Percentiles rank a stretch among this genome's conserved stretches.
Evolutionary conservation across 1,284 basidiomycete genomes (phyloP).

Genomic region (Hymenochaete sp.): DNA sequence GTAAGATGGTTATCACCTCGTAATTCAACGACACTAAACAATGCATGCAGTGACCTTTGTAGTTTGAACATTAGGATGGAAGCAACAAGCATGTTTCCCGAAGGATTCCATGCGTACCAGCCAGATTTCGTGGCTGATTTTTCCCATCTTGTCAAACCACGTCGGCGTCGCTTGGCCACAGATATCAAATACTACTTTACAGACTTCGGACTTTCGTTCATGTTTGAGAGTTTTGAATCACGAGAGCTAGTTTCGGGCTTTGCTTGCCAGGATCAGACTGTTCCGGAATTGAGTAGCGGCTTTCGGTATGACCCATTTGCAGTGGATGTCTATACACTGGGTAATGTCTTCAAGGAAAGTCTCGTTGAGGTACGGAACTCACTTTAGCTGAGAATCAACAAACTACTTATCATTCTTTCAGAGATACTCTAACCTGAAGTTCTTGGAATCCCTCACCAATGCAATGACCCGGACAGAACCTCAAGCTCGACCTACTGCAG

Average conservation of each 20-base stretch:
- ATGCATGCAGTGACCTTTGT: constrained; percentile 31
- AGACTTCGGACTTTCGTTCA: constrained; percentile 24
- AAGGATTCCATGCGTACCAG: constrained; percentile 21
- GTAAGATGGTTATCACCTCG: no score
- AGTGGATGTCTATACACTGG: constrained; percentile 9
- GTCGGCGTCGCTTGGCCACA: constrained; percentile 33
- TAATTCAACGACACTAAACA: constrained; percentile 7
- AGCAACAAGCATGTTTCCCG: constrained; percentile 23
- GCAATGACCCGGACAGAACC: constrained; percentile 3
- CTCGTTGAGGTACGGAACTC: no score
- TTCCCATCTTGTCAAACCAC: constrained; percentile 23
- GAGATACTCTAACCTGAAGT: constrained; percentile 6
- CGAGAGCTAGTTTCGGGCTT: not conserved
- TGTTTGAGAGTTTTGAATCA: constrained; percentile 7
- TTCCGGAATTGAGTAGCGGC: not conserved
- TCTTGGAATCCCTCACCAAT: constrained; percentile 6
- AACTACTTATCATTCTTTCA: no score
- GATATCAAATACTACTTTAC: constrained; percentile 27
- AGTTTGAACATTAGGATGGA: constrained; percentile 35
- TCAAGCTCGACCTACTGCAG: not conserved
- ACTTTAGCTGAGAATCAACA: no score
- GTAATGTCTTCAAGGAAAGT: constrained; percentile 1
- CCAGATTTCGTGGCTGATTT: no score
- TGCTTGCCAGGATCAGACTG: not conserved
- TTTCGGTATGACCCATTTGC: constrained; percentile 6